These are phyloP conservation scores for Clonostachys byssicola DNA, from an alignment of 2,329 filamentous ascomycete genomes.

Conservation along the genomic window DNA sequence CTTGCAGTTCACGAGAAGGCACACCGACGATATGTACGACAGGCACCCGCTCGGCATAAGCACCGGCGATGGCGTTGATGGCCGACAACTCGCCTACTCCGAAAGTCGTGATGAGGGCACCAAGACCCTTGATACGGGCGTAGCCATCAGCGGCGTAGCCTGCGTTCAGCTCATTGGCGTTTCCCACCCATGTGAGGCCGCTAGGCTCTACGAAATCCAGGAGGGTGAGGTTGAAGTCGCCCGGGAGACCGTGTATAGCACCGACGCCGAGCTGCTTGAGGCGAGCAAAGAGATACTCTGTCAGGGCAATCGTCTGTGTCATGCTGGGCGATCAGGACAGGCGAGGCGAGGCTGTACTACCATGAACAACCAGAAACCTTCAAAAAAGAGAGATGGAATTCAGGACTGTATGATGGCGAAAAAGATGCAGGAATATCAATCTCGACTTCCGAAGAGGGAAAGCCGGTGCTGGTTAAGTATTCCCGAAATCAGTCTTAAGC, in stretches of 20 bases:
- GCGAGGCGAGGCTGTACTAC: too few relatives aligned
- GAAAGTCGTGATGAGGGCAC: slow-evolving; percentile 70
- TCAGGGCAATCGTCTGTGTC: too few relatives aligned
- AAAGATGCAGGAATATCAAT: too few relatives aligned
- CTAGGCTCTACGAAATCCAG: slow-evolving; percentile 60
- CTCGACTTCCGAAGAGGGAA: too few relatives aligned
- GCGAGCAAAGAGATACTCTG: slow-evolving; percentile 64
- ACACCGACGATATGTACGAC: slow-evolving; percentile 64
- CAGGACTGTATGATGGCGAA: too few relatives aligned
- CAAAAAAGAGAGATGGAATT: too few relatives aligned
- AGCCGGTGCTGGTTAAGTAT: too few relatives aligned
- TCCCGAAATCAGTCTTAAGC: too few relatives aligned
- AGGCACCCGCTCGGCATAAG: slow-evolving; percentile 68
- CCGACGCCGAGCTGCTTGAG: not conserved
- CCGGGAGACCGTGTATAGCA: slow-evolving; percentile 13
- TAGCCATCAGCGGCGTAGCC: slow-evolving; percentile 81
- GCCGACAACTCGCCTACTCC: slow-evolving; percentile 73
- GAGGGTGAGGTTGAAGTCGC: slow-evolving; percentile 68
- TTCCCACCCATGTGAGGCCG: slow-evolving; percentile 62
- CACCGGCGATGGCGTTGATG: slow-evolving; percentile 70
- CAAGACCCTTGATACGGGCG: slow-evolving; percentile 66
- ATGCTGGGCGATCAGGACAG: too few relatives aligned
- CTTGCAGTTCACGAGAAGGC: slow-evolving; percentile 42
- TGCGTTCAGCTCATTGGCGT: slow-evolving; percentile 72
- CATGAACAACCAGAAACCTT: too few relatives aligned